Evolutionary conservation across 2,329 filamentous ascomycete species (phyloP).

Genomic region (Bertia moriformis): DNA sequence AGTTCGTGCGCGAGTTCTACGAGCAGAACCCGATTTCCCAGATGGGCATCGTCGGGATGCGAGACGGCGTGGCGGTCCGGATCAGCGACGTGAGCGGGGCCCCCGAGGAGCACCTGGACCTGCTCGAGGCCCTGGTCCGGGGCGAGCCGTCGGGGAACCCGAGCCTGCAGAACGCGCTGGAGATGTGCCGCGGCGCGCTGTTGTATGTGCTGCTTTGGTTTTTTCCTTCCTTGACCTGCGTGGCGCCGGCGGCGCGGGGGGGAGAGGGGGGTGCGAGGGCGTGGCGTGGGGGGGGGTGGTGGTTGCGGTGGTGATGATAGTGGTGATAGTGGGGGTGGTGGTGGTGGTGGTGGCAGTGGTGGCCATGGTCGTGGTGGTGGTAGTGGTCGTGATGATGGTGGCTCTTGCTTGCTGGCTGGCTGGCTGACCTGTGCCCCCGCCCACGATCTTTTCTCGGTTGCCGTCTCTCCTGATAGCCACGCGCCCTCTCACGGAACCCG

Average conservation of each 20-base stretch:
- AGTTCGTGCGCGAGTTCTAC: conserved; percentile 89
- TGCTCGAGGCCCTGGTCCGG: conserved; percentile 51
- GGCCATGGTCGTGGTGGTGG: no score
- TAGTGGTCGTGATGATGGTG: no score
- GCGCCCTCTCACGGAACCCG: conserved; percentile 84
- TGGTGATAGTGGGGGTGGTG: no score
- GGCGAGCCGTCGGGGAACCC: conserved; percentile 61
- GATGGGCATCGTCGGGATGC: conserved; percentile 81
- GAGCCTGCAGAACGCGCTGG: conserved; percentile 82
- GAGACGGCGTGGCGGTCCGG: conserved; percentile 73
- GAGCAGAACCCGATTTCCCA: conserved; percentile 98
- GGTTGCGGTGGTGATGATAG: no score
- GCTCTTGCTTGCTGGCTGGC: no score
- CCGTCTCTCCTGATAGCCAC: conserved; percentile 48
- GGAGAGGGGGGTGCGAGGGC: no score
- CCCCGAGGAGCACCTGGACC: conserved; percentile 71
- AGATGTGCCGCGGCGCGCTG: conserved; percentile 85
- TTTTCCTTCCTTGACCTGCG: conserved; percentile 2
- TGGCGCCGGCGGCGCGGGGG: neutral
- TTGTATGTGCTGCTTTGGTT: conserved; percentile 44
- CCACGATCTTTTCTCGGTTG: neutral
- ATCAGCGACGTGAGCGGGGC: conserved; percentile 87
- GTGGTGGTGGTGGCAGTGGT: no score
- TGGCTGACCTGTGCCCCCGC: conserved; percentile 5
- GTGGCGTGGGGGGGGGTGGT: no score